Conservation (phyloP, 441 rosid species). For the Sinapis alba region DNA sequence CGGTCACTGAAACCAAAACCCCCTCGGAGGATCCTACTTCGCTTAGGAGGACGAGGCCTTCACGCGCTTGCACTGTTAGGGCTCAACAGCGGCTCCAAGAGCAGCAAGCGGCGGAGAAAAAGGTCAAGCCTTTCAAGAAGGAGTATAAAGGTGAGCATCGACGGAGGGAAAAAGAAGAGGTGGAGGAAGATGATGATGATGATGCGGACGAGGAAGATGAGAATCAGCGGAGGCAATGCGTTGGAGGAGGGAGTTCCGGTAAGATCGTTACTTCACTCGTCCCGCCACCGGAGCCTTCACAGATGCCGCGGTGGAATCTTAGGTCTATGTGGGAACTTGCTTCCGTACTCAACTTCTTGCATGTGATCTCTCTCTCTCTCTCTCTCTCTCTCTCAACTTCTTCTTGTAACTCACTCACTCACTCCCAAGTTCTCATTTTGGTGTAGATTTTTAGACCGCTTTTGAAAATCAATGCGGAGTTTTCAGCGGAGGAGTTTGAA, state of each 20-base stretch:
- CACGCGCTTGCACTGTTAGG: conserved; percentile 92
- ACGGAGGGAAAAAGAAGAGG: conserved; percentile 33
- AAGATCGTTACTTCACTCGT: conserved; percentile 72
- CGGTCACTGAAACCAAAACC: conserved; percentile 25
- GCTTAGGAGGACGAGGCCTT: conserved; percentile 73
- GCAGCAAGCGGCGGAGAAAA: conserved; percentile 51
- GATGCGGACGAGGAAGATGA: conserved; percentile 30
- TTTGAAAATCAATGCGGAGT: conserved; percentile 83
- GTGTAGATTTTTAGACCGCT: conserved; percentile 83
- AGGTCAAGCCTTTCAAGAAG: conserved; percentile 43
- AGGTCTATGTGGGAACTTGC: conserved; percentile 99
- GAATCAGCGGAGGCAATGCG: conserved; percentile 55
- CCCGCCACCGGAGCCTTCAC: conserved; percentile 81
- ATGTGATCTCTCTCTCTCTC: conserved; percentile 57
- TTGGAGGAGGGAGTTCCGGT: conserved; percentile 38
- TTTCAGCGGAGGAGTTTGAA: conserved; percentile 97
- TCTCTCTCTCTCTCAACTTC: neutral
- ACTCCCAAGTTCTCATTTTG: conserved; percentile 10
- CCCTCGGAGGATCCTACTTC: conserved; percentile 30
- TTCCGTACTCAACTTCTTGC: conserved; percentile 92
- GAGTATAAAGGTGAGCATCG: conserved; percentile 41
- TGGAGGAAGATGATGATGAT: conserved; percentile 27
- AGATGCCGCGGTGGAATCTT: conserved; percentile 87
- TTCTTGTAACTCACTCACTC: no score
- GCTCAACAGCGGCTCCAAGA: conserved; percentile 68